Evolutionary conservation across 2,329 filamentous ascomycete genomes (phyloP).

Genomic region (Alternaria arbusti): DNA sequence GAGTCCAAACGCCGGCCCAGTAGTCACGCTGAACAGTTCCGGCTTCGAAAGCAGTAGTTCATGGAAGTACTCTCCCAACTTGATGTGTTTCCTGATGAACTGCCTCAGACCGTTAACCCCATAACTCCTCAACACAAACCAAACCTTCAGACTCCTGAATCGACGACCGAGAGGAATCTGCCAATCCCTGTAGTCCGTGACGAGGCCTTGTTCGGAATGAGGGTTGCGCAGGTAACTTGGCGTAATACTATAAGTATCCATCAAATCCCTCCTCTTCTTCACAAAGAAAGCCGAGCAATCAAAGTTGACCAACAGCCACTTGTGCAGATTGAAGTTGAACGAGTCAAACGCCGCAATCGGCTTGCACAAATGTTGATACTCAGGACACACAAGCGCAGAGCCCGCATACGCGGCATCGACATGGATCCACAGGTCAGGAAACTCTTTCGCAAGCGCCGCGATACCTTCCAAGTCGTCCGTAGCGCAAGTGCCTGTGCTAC

Average conservation of each 20-base stretch:
- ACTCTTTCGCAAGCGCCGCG: conserved; percentile 60
- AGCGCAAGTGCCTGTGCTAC: conserved; percentile 87
- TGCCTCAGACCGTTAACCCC: conserved; percentile 76
- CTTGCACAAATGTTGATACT: conserved; percentile 73
- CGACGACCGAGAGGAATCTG: conserved; percentile 90
- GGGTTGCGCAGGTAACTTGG: conserved; percentile 83
- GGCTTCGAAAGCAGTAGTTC: conserved; percentile 61
- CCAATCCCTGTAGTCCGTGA: conserved; percentile 97
- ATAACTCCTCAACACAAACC: conserved; percentile 89
- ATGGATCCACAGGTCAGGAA: conserved; percentile 81
- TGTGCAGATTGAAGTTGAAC: conserved; percentile 96
- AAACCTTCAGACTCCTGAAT: conserved; percentile 89
- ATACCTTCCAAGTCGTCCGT: conserved; percentile 81
- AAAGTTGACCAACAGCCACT: conserved; percentile 95
- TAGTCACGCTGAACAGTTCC: conserved; percentile 79
- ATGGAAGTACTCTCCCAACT: conserved; percentile 73
- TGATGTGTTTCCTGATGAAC: conserved; percentile 74
- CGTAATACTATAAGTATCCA: conserved; percentile 77
- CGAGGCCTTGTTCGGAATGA: conserved; percentile 79
- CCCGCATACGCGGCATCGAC: conserved; percentile 94
- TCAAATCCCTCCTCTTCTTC: conserved; percentile 76
- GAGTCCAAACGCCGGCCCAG: conserved; percentile 77
- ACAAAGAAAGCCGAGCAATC: conserved; percentile 82
- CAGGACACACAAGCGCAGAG: conserved; percentile 79
- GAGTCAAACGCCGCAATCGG: conserved; percentile 76